A percentile compares a stretch with the other conserved stretches of the same genome.
Evolutionary conservation across 2,329 filamentous ascomycete genomes (phyloP).

Genomic region (Fusarium odoratissimum): DNA sequence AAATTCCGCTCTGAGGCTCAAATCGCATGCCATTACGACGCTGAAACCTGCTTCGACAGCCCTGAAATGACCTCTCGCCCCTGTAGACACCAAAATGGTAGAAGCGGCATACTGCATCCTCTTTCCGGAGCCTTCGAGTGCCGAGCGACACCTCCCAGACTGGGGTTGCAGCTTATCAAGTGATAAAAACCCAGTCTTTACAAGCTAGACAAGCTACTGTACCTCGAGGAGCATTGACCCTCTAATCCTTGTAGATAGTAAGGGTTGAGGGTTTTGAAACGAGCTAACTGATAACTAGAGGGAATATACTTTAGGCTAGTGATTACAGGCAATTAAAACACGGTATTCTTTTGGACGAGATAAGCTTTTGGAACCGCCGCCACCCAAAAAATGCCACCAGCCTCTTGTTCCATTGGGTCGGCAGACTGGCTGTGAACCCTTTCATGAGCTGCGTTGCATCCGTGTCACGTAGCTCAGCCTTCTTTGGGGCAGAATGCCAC

Average conservation of each 20-base stretch:
- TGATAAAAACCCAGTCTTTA: no score
- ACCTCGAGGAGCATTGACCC: not conserved
- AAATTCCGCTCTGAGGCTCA: not conserved
- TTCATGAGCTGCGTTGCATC: no score
- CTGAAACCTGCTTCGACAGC: not conserved
- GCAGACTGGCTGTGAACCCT: no score
- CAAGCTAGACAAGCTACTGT: no score
- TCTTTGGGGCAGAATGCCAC: no score
- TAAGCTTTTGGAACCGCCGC: not conserved
- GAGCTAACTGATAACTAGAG: not conserved
- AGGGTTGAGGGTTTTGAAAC: not conserved
- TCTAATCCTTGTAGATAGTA: not conserved
- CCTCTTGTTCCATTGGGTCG: no score
- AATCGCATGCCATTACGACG: not conserved
- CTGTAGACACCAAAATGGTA: not conserved
- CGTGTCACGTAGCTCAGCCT: no score
- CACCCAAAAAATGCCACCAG: no score
- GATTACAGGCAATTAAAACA: not conserved
- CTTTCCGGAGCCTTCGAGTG: no score
- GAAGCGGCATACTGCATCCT: not conserved
- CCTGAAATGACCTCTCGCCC: not conserved
- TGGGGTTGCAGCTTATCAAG: not conserved
- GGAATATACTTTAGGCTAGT: not conserved
- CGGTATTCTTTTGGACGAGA: not conserved
- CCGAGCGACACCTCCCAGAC: not conserved